Evolutionary conservation across 2,329 filamentous ascomycete species (phyloP), one percentile per base, ranked within the genome.

Genomic region (Ambrosiella beaveri): DNA sequence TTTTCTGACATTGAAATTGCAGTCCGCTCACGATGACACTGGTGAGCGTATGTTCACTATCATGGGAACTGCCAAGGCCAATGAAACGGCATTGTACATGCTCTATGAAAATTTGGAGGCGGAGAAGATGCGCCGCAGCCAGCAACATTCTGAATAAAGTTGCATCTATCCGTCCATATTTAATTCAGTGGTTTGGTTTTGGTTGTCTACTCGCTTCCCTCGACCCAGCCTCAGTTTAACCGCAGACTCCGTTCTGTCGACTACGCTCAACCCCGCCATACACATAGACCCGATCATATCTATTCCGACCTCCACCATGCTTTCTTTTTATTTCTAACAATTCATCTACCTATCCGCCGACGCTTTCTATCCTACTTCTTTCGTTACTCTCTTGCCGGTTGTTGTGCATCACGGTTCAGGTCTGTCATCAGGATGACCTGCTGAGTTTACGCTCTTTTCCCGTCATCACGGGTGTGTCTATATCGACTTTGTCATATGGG

Each of bases 11-110:
- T 51, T 13, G 27, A 27, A 27, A 27, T 27, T 27, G 5, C 57
- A 83, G 79, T 85, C 90, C 52, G 88, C 93, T 59, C 93, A 98
- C 67, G 93, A 98, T 65, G 93, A 97, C 65, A 94, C 88, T 61
- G 93, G 93, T 64, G 93, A 98, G 78, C 85, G 93, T 66, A 98
- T 98, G 93, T 98, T 98, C 75, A 98, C 93, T 67, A 98, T 98
- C 69, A 96, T 95, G 80, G 93, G 93, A 64, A 94, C 87, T 61
- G 84, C 88, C 61, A 85, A 85, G 73, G 88, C 89, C 63, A 98
- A 98, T 66, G 93, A 98, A 73, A 91, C 89, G 65, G 93, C 93
- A 3, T 78, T 98, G 36, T 96, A 95, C 72, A 82, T 98, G 57
- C 77, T 98, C 63, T 98, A 98, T 70, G 93, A 98, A 78, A 98